phyloP scores from a whole-genome alignment of 202 grass and related monocot genomes.

The Carex arenaria region DNA sequence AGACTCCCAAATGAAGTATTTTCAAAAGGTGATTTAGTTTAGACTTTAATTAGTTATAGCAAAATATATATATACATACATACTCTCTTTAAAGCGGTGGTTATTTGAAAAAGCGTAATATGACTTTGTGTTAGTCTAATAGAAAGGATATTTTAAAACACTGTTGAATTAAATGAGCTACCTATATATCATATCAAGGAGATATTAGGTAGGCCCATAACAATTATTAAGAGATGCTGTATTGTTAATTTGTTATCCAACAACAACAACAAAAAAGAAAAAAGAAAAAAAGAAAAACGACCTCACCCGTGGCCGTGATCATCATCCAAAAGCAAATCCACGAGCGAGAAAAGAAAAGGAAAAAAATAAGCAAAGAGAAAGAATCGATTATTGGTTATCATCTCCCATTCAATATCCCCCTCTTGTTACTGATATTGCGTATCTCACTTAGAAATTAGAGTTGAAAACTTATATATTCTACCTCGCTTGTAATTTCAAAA shows the following conservation, averaged over 20 bases:
- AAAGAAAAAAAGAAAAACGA: slow-evolving; percentile 23
- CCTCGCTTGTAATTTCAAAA: no score
- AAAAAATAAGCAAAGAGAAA: not conserved
- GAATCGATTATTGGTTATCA: no score
- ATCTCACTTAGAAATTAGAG: no score
- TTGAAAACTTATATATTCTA: no score
- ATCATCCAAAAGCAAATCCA: slow-evolving; percentile 41
- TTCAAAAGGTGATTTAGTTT: not conserved
- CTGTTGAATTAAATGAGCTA: not conserved
- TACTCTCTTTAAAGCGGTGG: not conserved
- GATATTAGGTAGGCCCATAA: not conserved
- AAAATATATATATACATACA: not conserved
- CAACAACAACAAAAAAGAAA: slow-evolving; percentile 2
- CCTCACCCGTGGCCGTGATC: slow-evolving; percentile 36
- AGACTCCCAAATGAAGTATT: not conserved
- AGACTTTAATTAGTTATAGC: not conserved
- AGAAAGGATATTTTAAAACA: not conserved
- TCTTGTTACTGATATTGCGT: no score
- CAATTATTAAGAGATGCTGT: not conserved
- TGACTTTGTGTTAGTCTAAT: not conserved
- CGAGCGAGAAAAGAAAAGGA: not conserved
- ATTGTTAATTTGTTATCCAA: not conserved
- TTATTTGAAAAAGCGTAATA: not conserved
- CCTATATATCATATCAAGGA: not conserved
- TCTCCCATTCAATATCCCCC: no score